Evolutionary conservation across 164 flowering plant species (phyloP), one percentile per base, ranked within the genome.

Genomic region (Warburgia ugandensis): DNA sequence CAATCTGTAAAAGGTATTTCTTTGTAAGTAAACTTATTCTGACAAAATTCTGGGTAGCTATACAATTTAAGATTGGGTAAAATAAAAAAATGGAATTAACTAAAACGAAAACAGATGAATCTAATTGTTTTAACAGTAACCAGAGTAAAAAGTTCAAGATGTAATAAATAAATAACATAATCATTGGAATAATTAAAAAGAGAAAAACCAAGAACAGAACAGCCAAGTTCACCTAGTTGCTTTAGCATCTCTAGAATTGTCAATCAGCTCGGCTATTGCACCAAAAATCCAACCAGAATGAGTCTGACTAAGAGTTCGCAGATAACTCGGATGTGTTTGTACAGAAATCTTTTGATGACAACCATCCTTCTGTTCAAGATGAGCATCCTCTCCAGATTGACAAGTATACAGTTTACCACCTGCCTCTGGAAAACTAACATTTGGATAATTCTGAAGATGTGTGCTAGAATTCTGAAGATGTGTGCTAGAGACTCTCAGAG

Each of bases 251-350:
- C 76, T 72, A 1, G 85, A 66, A 69, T 79, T 79, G 61, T 79
- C 85, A 35, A 79, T 64, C 50, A 79, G 76, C 67, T 79, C 85
- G 35, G 85, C 85, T 45, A 77, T 67, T 50, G 85, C 85, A 55
- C 85, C 79, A 61, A 79, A 79, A 28, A 72, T 65, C 85, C 85
- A 79, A 32, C 69, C 73, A 48, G 76, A 75, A 60, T 77, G 85
- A 31, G 67, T 51, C 21, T 72, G 80, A 30, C 78, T 68, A 23
- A 77, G 72, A 33, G 76, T 77, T 53, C 54, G 57, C 41, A 79
- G 42, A 58, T 70, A 77, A 55, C 72, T 68, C 25, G 85, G 81
- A 56, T 70, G 58, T 28, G 68, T 50, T 3, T 44, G 57, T 11
- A 64, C 65, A 14, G 29, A 31, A 45, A 44, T 26, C 4, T 33